These are phyloP conservation scores for Hansenula sp. DNA, from an alignment of 1,139 yeast genomes.

Conservation along the genomic window DNA sequence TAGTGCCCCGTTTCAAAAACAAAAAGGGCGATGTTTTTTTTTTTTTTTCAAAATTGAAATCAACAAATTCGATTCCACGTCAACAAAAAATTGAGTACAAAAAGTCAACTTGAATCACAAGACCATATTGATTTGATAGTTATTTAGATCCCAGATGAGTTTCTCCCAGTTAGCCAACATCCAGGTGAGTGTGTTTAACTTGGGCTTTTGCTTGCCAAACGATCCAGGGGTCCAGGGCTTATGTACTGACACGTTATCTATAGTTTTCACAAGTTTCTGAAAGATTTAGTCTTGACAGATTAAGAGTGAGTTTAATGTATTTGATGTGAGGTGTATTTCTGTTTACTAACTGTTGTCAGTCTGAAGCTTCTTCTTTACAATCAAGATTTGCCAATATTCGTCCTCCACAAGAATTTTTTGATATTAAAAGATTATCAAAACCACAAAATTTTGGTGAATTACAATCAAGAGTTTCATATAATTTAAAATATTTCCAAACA, in stretches of 20 bases:
- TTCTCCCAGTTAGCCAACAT: conserved; percentile 24
- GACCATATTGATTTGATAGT: too few relatives aligned
- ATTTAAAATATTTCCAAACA: conserved; percentile 81
- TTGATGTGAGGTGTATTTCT: background rate
- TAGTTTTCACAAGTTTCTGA: conserved; percentile 41
- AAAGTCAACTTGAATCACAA: background rate
- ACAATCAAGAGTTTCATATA: conserved; percentile 83
- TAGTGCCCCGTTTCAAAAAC: background rate
- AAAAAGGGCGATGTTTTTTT: background rate
- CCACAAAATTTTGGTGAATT: conserved; percentile 88
- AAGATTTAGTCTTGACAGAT: conserved; percentile 46
- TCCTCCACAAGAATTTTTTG: conserved; percentile 92
- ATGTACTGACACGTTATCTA: too few relatives aligned
- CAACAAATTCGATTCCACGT: too few relatives aligned
- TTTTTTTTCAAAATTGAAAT: background rate
- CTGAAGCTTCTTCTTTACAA: conserved; percentile 46
- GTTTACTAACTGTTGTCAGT: conserved; percentile 13
- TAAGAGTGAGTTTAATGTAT: conserved; percentile 31
- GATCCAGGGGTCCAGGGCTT: background rate
- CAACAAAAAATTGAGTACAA: background rate
- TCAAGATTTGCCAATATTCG: conserved; percentile 66
- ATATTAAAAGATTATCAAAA: conserved; percentile 80
- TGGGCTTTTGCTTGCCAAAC: too few relatives aligned
- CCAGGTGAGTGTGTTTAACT: conserved; percentile 21
- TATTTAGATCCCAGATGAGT: conserved; percentile 15